Evolutionary conservation across 768 basidiomycete genomes (phyloP).

Genomic region (Amyloporia xantha): DNA sequence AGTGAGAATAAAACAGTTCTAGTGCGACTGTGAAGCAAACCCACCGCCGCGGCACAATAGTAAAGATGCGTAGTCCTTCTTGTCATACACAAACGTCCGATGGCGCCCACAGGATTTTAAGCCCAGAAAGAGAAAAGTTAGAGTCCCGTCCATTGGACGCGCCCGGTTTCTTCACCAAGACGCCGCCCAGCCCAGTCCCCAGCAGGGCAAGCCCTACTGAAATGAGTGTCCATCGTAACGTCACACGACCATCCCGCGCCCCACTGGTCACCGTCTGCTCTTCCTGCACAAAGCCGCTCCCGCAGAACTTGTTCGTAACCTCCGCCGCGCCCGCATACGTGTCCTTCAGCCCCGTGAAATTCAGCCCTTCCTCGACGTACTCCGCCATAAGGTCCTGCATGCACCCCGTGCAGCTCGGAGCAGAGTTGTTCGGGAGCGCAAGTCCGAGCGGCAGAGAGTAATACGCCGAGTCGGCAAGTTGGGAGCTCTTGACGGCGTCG

Average conservation of each 20-base stretch:
- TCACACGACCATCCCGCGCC: background rate
- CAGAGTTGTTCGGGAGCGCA: slow-evolving; percentile 40
- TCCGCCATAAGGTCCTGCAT: slow-evolving; percentile 49
- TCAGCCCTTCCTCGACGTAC: slow-evolving; percentile 38
- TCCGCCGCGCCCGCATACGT: slow-evolving; percentile 46
- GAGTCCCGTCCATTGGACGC: background rate
- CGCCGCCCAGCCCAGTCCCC: background rate
- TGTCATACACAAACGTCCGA: background rate
- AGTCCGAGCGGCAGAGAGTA: slow-evolving; percentile 63
- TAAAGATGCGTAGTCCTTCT: background rate
- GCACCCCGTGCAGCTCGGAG: slow-evolving; percentile 58
- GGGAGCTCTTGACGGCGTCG: slow-evolving; percentile 47
- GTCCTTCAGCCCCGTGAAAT: slow-evolving; percentile 31
- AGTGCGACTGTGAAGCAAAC: background rate
- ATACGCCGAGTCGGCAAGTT: slow-evolving; percentile 65
- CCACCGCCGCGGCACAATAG: background rate
- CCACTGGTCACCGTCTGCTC: background rate
- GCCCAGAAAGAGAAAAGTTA: background rate
- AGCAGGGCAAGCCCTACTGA: background rate
- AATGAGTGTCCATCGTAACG: background rate
- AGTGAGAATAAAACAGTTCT: background rate
- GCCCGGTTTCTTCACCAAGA: background rate
- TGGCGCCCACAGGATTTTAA: background rate
- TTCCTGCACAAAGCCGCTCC: slow-evolving; percentile 34
- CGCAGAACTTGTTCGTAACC: slow-evolving; percentile 43